Base-by-base conservation (phyloP, 768 basidiomycete genomes). In the Artomyces pyxidatus region DNA sequence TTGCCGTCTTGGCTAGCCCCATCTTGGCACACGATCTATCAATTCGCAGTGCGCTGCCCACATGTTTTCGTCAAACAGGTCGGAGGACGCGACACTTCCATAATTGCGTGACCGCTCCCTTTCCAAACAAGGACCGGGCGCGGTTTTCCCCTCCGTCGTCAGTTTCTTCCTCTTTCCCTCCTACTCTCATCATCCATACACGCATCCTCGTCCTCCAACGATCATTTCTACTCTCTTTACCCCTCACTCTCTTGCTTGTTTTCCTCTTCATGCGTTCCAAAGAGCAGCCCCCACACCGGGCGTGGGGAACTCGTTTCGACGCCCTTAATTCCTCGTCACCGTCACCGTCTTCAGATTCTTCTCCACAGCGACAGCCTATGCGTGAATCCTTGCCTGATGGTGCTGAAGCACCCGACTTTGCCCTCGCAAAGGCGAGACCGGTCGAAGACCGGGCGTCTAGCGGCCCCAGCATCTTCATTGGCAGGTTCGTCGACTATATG, bases 391-490 rank as follows among this genome's bases (percentile, higher is more conserved):
- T n/a, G n/a, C n/a, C n/a, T n/a, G n/a, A n/a, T n/a, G n/a, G n/a
- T n/a, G n/a, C n/a, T n/a, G n/a, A n/a, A n/a, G n/a, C n/a, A n/a
- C n/a, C n/a, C n/a, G n/a, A n/a, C n/a, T n/a, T n/a, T n/a, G n/a
- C n/a, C n/a, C n/a, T n/a, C 37, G 35, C 52, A 2, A 50, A 50
- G 23, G 40, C 25, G 40, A 28, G 21, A 35, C 37, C 42, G 9
- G 57, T 52, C 37, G 29, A 37, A 9, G 63, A 80, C 39, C 78
- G 71, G 58, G 70, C 76, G 60, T 74, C 78, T 48, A 84, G 88
- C 61, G 83, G 89, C 55, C 80, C 86, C 35, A 88, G 85, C 58
- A 75, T 91, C 58, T 91, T 91, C 63, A 82, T 90, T 51, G 88
- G 89, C 63, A 88, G 87, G 88, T 86, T 58, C 4, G 61, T 56